Evolutionary conservation across 208 protist species (phyloP), one percentile per base, ranked within the genome.

Genomic region (Strigomonas oncopelti): DNA sequence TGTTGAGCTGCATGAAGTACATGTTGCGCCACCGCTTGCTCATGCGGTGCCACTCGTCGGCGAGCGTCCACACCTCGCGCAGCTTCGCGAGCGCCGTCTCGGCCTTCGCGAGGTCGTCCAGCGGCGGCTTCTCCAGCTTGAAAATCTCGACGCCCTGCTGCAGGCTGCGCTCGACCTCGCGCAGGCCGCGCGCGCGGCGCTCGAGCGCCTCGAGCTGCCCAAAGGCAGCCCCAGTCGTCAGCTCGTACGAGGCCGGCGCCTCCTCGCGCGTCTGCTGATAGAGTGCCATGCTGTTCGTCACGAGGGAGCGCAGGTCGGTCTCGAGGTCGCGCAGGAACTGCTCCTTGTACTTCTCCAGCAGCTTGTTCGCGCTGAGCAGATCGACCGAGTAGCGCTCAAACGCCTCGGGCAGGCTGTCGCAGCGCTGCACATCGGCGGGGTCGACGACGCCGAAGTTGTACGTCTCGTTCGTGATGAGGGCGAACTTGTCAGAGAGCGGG

Each of bases 141-240:
- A 99, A 99, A 60, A 99, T 94, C 22, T 97, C 92, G 63, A 99
- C 91, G 27, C 97, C 97, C 57, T 94, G 83, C 73, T 94, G 83
- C 57, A 99, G 85, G 45, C 81, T 70, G 34, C 51, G 53, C 77
- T 97, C 94, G 14, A 76, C 78, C 32, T 75, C 69, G 14, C 88
- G 88, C 24, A 94, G 75, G 18, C 75, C 66, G 9, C 63, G 59
- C n/a, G 96, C 81, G 65, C 95, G 84, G 27, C 82, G 71, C 36
- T 83, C 75, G 48, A 95, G 92, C 55, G 82, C 69, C 27, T 83
- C 83, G 27, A 99, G 77, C 70, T 89, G 57, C 1, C 71, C 66
- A 58, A 97, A 93, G 8, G 97, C 97, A 63, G 87, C 69, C 16
- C 75, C 74, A 0, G 92, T 89, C 36, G 78, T 72, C 58, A 95